These are phyloP conservation scores for Artomyces pyxidatus DNA, from an alignment of 768 basidiomycete genomes.

Conservation along the genomic window DNA sequence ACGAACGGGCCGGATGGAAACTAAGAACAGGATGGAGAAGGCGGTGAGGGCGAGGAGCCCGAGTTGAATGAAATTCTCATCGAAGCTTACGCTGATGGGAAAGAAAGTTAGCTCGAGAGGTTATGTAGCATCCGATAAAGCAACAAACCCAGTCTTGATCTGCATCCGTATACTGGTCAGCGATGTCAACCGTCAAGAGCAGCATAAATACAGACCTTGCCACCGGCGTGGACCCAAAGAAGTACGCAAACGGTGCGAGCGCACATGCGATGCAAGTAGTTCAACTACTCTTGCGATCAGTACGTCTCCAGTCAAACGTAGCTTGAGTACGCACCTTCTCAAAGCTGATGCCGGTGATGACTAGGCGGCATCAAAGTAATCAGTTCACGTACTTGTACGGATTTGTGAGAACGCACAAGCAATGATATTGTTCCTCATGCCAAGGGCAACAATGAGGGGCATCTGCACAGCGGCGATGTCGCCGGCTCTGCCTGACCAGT, in stretches of 20 bases:
- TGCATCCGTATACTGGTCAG: too few relatives aligned
- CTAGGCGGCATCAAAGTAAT: constrained; percentile 27
- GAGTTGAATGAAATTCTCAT: constrained; percentile 22
- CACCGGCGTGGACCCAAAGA: constrained; percentile 5
- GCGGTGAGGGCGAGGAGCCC: constrained; percentile 31
- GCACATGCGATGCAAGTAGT: constrained; percentile 4
- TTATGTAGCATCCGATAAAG: too few relatives aligned
- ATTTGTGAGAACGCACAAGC: constrained; percentile 24
- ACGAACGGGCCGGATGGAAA: constrained; percentile 45
- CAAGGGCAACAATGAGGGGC: constrained; percentile 48
- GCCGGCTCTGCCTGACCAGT: constrained; percentile 30
- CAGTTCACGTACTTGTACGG: neutral
- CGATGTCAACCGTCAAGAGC: neutral
- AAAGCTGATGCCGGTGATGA: constrained; percentile 43
- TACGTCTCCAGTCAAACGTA: too few relatives aligned
- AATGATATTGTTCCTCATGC: constrained; percentile 53
- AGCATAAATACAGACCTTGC: neutral
- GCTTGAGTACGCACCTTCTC: constrained; percentile 32
- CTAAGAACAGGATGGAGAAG: constrained; percentile 34
- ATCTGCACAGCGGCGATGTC: constrained; percentile 40
- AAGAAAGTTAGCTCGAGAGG: constrained; percentile 1
- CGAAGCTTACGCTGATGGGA: too few relatives aligned
- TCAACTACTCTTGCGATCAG: neutral
- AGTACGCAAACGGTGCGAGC: neutral
- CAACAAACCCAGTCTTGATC: too few relatives aligned